Conservation (phyloP, 805 yeast species). For the Metschnikowia picachoensis region DNA sequence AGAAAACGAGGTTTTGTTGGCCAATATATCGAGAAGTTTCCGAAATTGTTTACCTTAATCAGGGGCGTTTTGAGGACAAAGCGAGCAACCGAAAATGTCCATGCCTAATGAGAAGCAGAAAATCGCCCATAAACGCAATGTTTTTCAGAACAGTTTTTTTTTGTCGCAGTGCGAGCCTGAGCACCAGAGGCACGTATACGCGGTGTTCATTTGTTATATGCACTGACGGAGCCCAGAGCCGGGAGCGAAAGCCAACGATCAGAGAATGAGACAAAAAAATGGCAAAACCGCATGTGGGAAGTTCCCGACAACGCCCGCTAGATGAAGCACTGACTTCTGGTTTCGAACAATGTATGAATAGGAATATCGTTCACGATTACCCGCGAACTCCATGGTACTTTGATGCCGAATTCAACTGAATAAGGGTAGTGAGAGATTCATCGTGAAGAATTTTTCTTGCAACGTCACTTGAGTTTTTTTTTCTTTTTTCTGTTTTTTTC, state of each 20-base stretch:
- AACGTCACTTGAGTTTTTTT: too few relatives aligned
- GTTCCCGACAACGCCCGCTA: too few relatives aligned
- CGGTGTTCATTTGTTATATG: not conserved
- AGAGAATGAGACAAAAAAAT: not conserved
- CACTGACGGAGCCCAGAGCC: slow-evolving; percentile 1
- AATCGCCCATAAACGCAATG: not conserved
- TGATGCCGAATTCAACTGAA: too few relatives aligned
- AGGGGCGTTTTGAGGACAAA: not conserved
- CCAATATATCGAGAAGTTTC: too few relatives aligned
- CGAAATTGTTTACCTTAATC: not conserved
- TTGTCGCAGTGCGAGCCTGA: not conserved
- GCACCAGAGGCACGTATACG: not conserved
- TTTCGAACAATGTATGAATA: too few relatives aligned
- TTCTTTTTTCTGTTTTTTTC: too few relatives aligned
- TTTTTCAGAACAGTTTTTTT: not conserved
- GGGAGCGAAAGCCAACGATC: not conserved
- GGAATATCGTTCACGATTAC: too few relatives aligned
- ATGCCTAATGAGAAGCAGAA: slow-evolving; percentile 1
- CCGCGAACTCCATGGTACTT: too few relatives aligned
- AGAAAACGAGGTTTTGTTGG: not conserved
- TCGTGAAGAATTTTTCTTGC: too few relatives aligned
- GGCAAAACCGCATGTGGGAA: too few relatives aligned
- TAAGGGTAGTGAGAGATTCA: too few relatives aligned
- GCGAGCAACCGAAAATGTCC: slow-evolving; percentile 1
- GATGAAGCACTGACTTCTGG: too few relatives aligned